Base-by-base conservation (phyloP, 176 grass and related monocot species). In the Lolium perenne region DNA sequence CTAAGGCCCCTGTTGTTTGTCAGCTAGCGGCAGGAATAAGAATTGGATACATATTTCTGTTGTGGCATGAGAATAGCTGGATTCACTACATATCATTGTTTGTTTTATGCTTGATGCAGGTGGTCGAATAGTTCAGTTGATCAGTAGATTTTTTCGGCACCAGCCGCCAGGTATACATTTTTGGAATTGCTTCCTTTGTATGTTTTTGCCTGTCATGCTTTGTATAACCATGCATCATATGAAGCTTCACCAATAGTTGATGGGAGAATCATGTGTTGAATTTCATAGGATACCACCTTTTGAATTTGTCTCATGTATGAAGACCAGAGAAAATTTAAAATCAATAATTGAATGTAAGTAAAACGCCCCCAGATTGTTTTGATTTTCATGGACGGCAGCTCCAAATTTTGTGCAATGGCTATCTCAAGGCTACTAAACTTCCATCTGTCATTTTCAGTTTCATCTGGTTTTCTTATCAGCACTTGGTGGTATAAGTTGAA, bases 31-130 rank as follows among this genome's bases (percentile, higher is more conserved):
- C 29, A 40, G 15, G 9, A 4, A 16, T 38, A 15, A 18, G 16
- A 38, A 69, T 40, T 69, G 35, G 3, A 3, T 69, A 69, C 35
- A 10, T 69, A 16, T 68, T 55, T 55, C 15, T 55, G 51, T 55
- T 48, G 70, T 1, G n/a, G 10, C 13, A 48, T 46, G 43, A 48
- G 20, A 73, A 73, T 48, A 73, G 5, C 43, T 25, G 43, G n/a
- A 23, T 14, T 48, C 10, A 23, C 9, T 48, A 71, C 17, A 48
- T 48, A 73, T 48, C 5, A 47, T 47, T 47, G 7, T 48, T 47
- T 73, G 20, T 73, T 72, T 47, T 46, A 73, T 73, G 43, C 70
- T 47, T 73, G 70, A 46, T 73, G 70, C 43, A 73, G 70, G 70
- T 73, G 8, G 38, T 46, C 4, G 1, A 9, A 71, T 46, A 20